phyloP scores from a whole-genome alignment of 176 grass and related monocot species.

The Phoenix dactylifera region DNA sequence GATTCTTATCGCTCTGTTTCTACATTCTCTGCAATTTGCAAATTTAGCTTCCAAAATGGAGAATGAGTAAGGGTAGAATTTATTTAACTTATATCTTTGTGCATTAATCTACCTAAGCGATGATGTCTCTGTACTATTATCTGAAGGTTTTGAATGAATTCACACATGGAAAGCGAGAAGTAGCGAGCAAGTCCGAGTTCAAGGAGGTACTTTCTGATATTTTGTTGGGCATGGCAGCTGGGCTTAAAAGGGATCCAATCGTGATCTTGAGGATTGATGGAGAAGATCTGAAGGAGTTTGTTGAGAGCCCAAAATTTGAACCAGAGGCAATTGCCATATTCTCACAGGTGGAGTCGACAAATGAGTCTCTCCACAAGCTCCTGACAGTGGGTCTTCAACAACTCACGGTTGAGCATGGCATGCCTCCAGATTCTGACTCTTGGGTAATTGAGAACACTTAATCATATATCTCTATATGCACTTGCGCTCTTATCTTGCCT shows the following conservation, averaged over 20 bases:
- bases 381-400: constrained; percentile 37
- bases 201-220: constrained; percentile 57
- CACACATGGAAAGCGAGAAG: constrained; percentile 50
- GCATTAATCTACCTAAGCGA: too few relatives aligned
- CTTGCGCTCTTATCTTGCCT: not conserved
- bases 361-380: constrained; percentile 29
- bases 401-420: constrained; percentile 59
- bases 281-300: constrained; percentile 80
- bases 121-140: not conserved
- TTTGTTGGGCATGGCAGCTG: constrained; percentile 70
- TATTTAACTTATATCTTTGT: not conserved
- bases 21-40: too few relatives aligned
- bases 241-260: constrained; percentile 78
- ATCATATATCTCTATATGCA: too few relatives aligned
- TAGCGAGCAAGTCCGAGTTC: constrained; percentile 73
- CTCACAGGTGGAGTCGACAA: constrained; percentile 25
- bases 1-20: too few relatives aligned
- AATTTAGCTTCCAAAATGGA: too few relatives aligned
- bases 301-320: constrained; percentile 38
- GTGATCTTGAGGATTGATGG: constrained; percentile 90
- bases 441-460: constrained; percentile 33
- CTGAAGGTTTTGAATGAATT: constrained; percentile 69
- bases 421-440: constrained; percentile 65
- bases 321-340: constrained; percentile 42
- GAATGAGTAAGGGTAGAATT: not conserved